A percentile compares a stretch with the other conserved stretches of the same genome.
Conservation (phyloP, 805 yeast genomes). For the Grigorovia yakushimaensis region DNA sequence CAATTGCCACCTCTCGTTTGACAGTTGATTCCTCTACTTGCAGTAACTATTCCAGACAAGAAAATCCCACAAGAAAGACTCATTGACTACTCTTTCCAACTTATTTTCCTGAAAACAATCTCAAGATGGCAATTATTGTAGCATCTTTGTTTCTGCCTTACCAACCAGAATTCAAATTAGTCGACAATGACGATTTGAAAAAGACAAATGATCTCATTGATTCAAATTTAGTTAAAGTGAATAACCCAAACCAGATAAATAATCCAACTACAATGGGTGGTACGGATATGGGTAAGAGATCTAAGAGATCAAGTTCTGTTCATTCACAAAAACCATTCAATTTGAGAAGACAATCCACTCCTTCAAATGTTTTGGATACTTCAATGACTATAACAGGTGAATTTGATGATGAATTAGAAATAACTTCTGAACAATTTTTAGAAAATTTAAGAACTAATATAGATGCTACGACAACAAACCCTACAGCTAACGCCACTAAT, state of each 20-base stretch:
- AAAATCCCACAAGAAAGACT: no score
- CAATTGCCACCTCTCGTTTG: no score
- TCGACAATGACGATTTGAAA: slow-evolving; percentile 14
- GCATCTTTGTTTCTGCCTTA: slow-evolving; percentile 70
- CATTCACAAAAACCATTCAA: slow-evolving; percentile 13
- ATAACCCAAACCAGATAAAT: no score
- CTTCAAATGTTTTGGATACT: slow-evolving; percentile 3
- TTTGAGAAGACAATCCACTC: neutral
- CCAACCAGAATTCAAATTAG: slow-evolving; percentile 49
- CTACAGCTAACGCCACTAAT: slow-evolving; percentile 17
- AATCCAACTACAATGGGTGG: slow-evolving; percentile 2
- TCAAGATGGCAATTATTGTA: slow-evolving; percentile 52
- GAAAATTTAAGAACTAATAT: slow-evolving; percentile 30
- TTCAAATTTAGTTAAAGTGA: slow-evolving; percentile 18
- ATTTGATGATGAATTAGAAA: neutral
- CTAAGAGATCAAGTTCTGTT: slow-evolving; percentile 5
- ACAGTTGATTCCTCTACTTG: no score
- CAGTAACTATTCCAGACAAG: no score
- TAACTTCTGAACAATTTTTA: slow-evolving; percentile 27
- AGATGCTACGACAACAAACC: neutral
- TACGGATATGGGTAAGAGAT: slow-evolving; percentile 11
- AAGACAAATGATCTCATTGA: slow-evolving; percentile 29
- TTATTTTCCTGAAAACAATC: no score
- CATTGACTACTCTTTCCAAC: no score
- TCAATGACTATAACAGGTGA: neutral